Percentiles rank a stretch among this genome's conserved stretches.
Evolutionary conservation across 2,329 filamentous ascomycete species (phyloP).

Genomic region (Whalleya microplaca): DNA sequence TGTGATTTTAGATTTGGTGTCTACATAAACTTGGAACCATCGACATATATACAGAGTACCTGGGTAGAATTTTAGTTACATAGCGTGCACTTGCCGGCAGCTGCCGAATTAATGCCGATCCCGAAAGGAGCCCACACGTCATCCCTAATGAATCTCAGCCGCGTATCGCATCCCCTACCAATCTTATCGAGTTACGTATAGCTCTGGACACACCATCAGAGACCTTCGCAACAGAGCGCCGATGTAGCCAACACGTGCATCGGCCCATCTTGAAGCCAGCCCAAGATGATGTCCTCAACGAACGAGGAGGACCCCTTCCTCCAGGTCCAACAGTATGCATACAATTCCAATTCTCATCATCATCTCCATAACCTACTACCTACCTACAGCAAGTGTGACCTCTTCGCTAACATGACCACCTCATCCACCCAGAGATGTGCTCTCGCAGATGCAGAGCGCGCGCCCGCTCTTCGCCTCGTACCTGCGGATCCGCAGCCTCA

Average conservation of each 20-base stretch:
- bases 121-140: slow-evolving; percentile 18
- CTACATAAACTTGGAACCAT: not conserved
- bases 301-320: slow-evolving; percentile 73
- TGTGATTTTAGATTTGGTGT: not conserved
- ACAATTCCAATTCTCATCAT: slow-evolving; percentile 1
- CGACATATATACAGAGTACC: too few species aligned
- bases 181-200: slow-evolving; percentile 2
- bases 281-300: slow-evolving; percentile 68
- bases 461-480: slow-evolving; percentile 92
- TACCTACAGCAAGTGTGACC: slow-evolving; percentile 1
- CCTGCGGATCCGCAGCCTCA: slow-evolving; percentile 87
- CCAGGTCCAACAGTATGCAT: slow-evolving; percentile 68
- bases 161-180: slow-evolving; percentile 4
- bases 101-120: slow-evolving; percentile 7
- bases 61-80: not conserved
- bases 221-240: slow-evolving; percentile 11
- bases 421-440: slow-evolving; percentile 71
- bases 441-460: slow-evolving; percentile 77
- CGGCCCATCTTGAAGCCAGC: slow-evolving; percentile 29
- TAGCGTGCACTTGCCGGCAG: slow-evolving; percentile 9
- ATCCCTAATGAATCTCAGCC: slow-evolving; percentile 10
- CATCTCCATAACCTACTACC: not conserved
- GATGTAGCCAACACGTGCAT: slow-evolving; percentile 35
- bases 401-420: not conserved
- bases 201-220: not conserved